phyloP scores from a whole-genome alignment of 2,329 filamentous ascomycete genomes.

The Sarocladium brachiariae region DNA sequence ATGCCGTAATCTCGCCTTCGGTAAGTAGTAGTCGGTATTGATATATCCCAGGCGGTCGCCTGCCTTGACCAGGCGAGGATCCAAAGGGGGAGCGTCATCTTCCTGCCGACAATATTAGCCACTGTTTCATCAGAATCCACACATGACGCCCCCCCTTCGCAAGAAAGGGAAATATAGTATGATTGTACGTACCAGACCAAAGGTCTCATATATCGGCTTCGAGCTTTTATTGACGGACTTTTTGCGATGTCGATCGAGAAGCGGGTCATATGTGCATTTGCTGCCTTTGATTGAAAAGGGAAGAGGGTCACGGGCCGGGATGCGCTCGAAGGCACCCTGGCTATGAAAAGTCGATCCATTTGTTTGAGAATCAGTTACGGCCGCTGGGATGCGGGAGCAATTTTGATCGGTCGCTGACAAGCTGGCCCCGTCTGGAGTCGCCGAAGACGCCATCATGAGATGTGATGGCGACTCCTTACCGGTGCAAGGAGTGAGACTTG shows the following conservation, averaged over 20 bases:
- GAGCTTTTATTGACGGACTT: constrained; percentile 43
- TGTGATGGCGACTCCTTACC: constrained; percentile 45
- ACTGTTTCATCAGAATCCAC: constrained; percentile 32
- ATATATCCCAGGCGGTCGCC: constrained; percentile 60
- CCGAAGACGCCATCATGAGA: constrained; percentile 38
- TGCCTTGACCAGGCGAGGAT: constrained; percentile 69
- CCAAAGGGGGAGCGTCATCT: constrained; percentile 71
- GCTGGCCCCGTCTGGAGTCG: constrained; percentile 50
- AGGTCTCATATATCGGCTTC: constrained; percentile 56
- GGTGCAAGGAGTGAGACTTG: constrained; percentile 44
- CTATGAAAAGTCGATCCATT: constrained; percentile 27
- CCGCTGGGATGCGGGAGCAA: constrained; percentile 20
- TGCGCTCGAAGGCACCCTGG: constrained; percentile 31
- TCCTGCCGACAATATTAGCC: constrained; percentile 62
- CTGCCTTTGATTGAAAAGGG: constrained; percentile 48
- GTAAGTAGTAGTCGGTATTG: constrained; percentile 62
- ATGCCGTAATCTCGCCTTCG: constrained; percentile 63
- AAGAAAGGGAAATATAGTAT: constrained; percentile 31
- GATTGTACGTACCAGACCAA: constrained; percentile 56
- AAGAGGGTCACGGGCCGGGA: constrained; percentile 50
- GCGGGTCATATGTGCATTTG: constrained; percentile 56
- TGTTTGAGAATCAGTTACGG: constrained; percentile 21
- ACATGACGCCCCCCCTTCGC: constrained; percentile 52
- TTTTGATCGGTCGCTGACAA: constrained; percentile 33
- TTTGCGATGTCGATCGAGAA: constrained; percentile 42